phyloP scores from a whole-genome alignment of 805 yeast species.

The Scheffersomyces coipomensis region DNA sequence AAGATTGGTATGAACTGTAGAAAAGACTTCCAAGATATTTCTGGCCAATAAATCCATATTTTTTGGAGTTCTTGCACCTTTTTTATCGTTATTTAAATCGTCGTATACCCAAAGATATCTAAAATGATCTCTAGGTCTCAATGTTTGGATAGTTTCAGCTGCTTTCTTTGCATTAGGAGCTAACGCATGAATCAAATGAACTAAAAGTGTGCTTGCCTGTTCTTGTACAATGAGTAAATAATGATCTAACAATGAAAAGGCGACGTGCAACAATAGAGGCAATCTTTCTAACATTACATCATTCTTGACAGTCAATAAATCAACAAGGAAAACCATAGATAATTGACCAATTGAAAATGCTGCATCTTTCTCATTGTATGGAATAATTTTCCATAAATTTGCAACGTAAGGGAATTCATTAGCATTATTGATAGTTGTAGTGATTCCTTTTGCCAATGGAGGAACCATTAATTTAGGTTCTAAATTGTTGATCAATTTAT shows the following conservation, averaged over 20 bases:
- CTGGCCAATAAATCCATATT: slow-evolving; percentile 77
- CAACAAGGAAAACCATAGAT: slow-evolving; percentile 82
- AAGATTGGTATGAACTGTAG: slow-evolving; percentile 45
- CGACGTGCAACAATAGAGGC: slow-evolving; percentile 74
- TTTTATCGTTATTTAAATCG: slow-evolving; percentile 71
- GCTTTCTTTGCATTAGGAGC: slow-evolving; percentile 55
- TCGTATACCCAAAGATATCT: slow-evolving; percentile 77
- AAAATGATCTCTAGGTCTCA: slow-evolving; percentile 51
- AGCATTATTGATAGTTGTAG: slow-evolving; percentile 20
- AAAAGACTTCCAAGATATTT: slow-evolving; percentile 57
- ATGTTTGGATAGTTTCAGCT: slow-evolving; percentile 52
- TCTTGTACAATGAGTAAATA: slow-evolving; percentile 81
- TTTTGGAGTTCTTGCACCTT: slow-evolving; percentile 80
- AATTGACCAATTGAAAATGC: slow-evolving; percentile 86
- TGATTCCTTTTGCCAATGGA: slow-evolving; percentile 32
- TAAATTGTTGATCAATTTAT: slow-evolving; percentile 63
- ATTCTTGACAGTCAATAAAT: slow-evolving; percentile 65
- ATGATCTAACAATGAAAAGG: slow-evolving; percentile 83
- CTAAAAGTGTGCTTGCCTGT: slow-evolving; percentile 74
- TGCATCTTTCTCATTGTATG: slow-evolving; percentile 59
- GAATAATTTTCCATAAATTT: slow-evolving; percentile 58
- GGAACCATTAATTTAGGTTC: slow-evolving; percentile 93
- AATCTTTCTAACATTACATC: slow-evolving; percentile 60
- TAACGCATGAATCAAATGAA: slow-evolving; percentile 67
- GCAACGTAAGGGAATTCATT: slow-evolving; percentile 70